These are phyloP conservation scores for Apostasia shenzhenica DNA, from an alignment of 106 monocot genomes.

Conservation along the genomic window DNA sequence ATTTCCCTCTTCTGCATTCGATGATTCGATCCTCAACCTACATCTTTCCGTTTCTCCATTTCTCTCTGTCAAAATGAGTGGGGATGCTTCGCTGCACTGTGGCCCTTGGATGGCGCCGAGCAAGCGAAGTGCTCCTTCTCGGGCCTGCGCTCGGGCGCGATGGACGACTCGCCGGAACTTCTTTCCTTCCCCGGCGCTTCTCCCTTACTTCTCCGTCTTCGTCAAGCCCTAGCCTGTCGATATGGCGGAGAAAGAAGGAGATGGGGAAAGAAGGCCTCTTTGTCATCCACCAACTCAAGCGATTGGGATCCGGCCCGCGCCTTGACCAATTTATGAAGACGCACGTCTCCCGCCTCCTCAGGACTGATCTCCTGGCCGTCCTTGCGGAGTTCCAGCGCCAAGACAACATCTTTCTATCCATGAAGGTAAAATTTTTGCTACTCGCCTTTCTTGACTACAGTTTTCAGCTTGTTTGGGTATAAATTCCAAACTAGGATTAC, in stretches of 20 bases:
- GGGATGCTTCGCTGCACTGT: background rate
- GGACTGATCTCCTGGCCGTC: slow-evolving; percentile 83
- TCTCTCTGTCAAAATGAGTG: background rate
- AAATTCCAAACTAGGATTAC: too few relatives aligned
- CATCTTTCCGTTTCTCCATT: background rate
- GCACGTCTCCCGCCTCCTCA: slow-evolving; percentile 73
- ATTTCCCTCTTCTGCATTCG: too few relatives aligned
- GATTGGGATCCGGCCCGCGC: slow-evolving; percentile 34
- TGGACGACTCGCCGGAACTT: background rate
- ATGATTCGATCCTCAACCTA: too few relatives aligned
- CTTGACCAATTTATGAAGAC: slow-evolving; percentile 74
- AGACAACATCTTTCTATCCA: slow-evolving; percentile 67
- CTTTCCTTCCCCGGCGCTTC: background rate
- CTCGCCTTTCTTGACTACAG: background rate
- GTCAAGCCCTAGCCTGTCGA: slow-evolving; percentile 85
- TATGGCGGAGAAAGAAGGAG: slow-evolving; percentile 98
- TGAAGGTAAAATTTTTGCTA: slow-evolving; percentile 40
- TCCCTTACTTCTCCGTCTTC: slow-evolving; percentile 11
- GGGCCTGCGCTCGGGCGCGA: background rate
- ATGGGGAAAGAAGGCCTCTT: slow-evolving; percentile 98
- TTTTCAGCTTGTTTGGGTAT: background rate
- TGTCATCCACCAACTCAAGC: slow-evolving; percentile 86
- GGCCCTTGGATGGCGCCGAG: background rate
- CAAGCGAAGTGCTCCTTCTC: background rate
- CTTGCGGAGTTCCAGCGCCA: slow-evolving; percentile 91